phyloP scores from a whole-genome alignment of 106 monocot genomes.

The Chionographis japonica region DNA sequence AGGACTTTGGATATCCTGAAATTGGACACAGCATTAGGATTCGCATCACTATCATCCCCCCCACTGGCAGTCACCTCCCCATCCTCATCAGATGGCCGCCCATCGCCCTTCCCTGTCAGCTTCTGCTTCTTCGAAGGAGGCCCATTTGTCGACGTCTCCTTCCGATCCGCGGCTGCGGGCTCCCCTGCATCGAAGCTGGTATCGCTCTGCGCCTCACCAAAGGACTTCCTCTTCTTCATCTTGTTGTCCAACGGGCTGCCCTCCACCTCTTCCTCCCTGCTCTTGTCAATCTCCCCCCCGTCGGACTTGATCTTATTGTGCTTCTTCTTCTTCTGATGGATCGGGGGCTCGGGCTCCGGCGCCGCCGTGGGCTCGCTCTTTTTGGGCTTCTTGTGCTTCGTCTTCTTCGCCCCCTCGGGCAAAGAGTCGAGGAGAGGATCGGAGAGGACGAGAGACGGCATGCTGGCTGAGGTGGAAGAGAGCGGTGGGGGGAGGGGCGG shows the following conservation, averaged over 20 bases:
- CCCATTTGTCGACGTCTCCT: neutral
- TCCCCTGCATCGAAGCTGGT: conserved; percentile 23
- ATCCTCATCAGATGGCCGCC: conserved; percentile 2
- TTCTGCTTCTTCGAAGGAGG: conserved; percentile 37
- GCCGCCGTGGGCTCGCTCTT: neutral
- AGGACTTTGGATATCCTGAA: conserved; percentile 68
- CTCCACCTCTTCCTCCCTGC: neutral
- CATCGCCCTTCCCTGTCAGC: conserved; percentile 22
- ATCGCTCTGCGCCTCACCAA: conserved; percentile 33
- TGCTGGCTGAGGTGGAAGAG: neutral
- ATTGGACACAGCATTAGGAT: conserved; percentile 47
- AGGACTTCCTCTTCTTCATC: conserved; percentile 35
- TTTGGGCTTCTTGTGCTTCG: conserved; percentile 26
- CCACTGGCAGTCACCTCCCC: conserved; percentile 22
- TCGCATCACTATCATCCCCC: conserved; percentile 19
- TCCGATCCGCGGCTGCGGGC: neutral
- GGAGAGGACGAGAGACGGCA: conserved; percentile 27
- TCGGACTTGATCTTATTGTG: conserved; percentile 24
- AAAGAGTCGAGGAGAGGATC: neutral
- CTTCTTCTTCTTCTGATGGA: conserved; percentile 5
- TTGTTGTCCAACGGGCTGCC: neutral
- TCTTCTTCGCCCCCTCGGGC: conserved; percentile 15
- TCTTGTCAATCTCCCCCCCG: conserved; percentile 18
- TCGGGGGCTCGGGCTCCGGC: conserved; percentile 5
- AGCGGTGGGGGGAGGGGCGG: neutral